Base-by-base conservation (phyloP, 257 asterid genomes). In the Solanum megistacrolobum region DNA sequence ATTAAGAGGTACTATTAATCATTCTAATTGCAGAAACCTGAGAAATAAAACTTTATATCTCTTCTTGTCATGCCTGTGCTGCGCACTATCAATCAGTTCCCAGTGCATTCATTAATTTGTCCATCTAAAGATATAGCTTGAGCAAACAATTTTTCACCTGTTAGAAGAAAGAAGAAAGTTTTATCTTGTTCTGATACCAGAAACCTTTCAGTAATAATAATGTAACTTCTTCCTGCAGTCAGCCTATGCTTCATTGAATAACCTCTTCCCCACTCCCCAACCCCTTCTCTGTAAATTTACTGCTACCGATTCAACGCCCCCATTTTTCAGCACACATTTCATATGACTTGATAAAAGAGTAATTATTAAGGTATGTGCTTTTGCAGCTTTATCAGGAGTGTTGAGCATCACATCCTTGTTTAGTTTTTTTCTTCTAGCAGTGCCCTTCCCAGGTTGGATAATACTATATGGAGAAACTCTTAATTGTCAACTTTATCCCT, bases 1-100 rank as follows among this genome's bases (percentile, higher is more conserved):
- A 92, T 87, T 96, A 93, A 93, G 93, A 94, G 99, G 98, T 97
- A 93, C 78, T 83, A 46, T 48, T 25, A 43, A 20, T 46, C 9
- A 25, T 78, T 76, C 84, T 41, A 23, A 78, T 78, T 78, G 35
- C 84, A 78, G 84, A 78, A 78, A 39, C 60, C 84, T 39, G 58
- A 39, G 62, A 76, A 38, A 38, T 23, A 39, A 12, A 25, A 12
- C 34, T 76, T 12, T 25, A 39, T 39, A 3, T 41, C 18, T 76
- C n/a, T 39, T 76, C 83, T 76, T 41, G 84, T 79, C 65, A 79
- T 14, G 23, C 84, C 65, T 79, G 65, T 79, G 65, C 29, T 81
- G 41, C 58, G 1, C 69, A 48, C 71, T 82, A 29, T 82, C 31
- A 48, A 32, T 82, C 69, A 29, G 43, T 5, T 82, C 86, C 66